Evolutionary conservation across 106 monocot species (phyloP).

Genomic region (Dioscorea alata): DNA sequence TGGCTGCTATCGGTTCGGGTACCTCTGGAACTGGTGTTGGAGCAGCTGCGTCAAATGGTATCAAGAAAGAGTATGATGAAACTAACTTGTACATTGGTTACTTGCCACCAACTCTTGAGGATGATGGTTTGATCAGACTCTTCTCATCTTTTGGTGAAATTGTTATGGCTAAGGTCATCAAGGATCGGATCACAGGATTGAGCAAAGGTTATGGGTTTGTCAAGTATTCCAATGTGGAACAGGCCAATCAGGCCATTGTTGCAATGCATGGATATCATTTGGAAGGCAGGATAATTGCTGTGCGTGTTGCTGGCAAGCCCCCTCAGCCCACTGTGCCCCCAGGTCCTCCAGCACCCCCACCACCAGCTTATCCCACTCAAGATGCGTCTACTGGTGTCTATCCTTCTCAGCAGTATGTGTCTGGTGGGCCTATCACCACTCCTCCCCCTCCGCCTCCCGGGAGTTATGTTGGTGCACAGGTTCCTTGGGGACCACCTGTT

Average conservation of each 20-base stretch:
- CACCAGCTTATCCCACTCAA: slow-evolving; percentile 32
- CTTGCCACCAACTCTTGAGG: slow-evolving; percentile 71
- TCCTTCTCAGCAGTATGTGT: slow-evolving; percentile 52
- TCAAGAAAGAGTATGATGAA: slow-evolving; percentile 87
- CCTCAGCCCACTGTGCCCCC: slow-evolving; percentile 72
- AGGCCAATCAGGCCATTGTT: slow-evolving; percentile 73
- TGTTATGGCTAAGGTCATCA: slow-evolving; percentile 94
- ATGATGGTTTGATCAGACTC: slow-evolving; percentile 62
- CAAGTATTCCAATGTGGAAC: slow-evolving; percentile 66
- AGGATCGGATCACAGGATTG: slow-evolving; percentile 61
- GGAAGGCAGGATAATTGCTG: slow-evolving; percentile 80
- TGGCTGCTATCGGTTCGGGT: slow-evolving; percentile 38
- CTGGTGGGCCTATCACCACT: slow-evolving; percentile 22
- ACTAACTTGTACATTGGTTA: slow-evolving; percentile 91
- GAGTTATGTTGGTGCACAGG: slow-evolving; percentile 36
- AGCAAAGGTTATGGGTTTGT: slow-evolving; percentile 98
- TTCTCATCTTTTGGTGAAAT: slow-evolving; percentile 83
- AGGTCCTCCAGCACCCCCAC: slow-evolving; percentile 45
- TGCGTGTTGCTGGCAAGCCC: slow-evolving; percentile 86
- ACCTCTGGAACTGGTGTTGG: slow-evolving; percentile 19
- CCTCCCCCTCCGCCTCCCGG: slow-evolving; percentile 50
- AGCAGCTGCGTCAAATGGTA: slow-evolving; percentile 19
- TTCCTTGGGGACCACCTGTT: slow-evolving; percentile 49
- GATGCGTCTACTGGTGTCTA: slow-evolving; percentile 44
- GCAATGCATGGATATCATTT: slow-evolving; percentile 82